phyloP scores from a whole-genome alignment of 2,329 filamentous ascomycete species.

The Colletotrichum lini region DNA sequence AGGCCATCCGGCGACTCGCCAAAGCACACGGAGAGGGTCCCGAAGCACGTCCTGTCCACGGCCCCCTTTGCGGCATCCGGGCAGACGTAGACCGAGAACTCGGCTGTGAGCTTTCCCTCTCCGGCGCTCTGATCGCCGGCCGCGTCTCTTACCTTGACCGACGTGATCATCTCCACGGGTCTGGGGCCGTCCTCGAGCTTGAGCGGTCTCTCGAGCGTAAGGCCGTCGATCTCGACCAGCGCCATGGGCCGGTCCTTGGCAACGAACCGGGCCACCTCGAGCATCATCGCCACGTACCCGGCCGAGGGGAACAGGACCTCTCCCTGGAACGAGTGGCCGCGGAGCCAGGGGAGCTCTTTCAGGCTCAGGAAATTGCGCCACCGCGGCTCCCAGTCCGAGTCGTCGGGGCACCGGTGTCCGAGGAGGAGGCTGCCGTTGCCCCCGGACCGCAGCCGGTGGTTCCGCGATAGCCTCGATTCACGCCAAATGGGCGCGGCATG shows the following conservation, averaged over 20 bases:
- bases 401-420: conserved; percentile 8
- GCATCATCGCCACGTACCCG: conserved; percentile 51
- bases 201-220: conserved; percentile 22
- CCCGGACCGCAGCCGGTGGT: conserved; percentile 34
- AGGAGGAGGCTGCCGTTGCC: conserved; percentile 28
- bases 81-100: conserved; percentile 8
- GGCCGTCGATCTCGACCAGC: conserved; percentile 11
- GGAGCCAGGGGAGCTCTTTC: conserved; percentile 58
- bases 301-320: conserved; percentile 57
- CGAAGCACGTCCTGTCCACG: conserved; percentile 1
- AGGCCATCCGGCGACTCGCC: neutral
- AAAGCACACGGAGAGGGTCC: neutral
- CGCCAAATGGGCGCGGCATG: conserved; percentile 27
- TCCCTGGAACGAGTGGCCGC: conserved; percentile 62
- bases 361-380: conserved; percentile 44
- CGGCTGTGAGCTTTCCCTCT: neutral
- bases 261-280: conserved; percentile 30
- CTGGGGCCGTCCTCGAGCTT: conserved; percentile 6
- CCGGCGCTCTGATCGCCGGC: neutral
- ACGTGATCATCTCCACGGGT: conserved; percentile 17
- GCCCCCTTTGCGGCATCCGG: neutral
- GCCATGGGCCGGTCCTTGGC: neutral
- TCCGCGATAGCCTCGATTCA: conserved; percentile 18
- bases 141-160: neutral
- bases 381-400: neutral